Conservation (phyloP, 805 yeast genomes). For the Wickerhamomyces xylosicus region DNA sequence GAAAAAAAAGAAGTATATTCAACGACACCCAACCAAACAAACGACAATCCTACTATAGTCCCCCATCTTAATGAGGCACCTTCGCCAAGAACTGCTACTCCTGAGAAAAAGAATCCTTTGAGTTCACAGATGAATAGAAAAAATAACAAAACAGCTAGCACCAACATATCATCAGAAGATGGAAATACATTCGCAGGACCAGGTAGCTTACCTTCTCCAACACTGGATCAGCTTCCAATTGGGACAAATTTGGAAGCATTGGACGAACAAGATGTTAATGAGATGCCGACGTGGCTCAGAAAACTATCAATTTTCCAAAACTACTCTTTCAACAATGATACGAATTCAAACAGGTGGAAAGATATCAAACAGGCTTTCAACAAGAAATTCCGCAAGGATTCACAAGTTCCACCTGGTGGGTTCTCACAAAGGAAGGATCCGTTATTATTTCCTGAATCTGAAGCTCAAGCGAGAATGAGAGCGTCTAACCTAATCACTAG, state of each 20-base stretch:
- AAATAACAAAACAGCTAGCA: no score
- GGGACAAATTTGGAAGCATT: neutral
- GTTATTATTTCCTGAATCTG: constrained; percentile 9
- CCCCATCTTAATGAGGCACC: no score
- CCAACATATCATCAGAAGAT: no score
- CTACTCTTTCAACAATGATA: neutral
- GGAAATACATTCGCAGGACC: no score
- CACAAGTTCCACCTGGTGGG: neutral
- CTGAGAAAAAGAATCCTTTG: no score
- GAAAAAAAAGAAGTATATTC: neutral
- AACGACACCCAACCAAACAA: neutral
- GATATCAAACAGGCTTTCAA: constrained; percentile 20
- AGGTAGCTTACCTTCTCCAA: neutral
- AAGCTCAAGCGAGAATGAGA: constrained; percentile 18
- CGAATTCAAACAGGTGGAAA: constrained; percentile 13
- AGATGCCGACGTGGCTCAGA: constrained; percentile 17
- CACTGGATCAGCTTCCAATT: neutral
- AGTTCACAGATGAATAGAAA: no score
- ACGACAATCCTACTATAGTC: no score
- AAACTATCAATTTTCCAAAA: constrained; percentile 11
- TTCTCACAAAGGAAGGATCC: constrained; percentile 1
- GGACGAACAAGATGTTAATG: constrained; percentile 4
- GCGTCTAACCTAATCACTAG: constrained; percentile 39
- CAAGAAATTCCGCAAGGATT: constrained; percentile 6
- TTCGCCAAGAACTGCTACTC: no score